Base-by-base conservation (phyloP, 2,329 filamentous ascomycete genomes). In the Monilinia aucupariae region DNA sequence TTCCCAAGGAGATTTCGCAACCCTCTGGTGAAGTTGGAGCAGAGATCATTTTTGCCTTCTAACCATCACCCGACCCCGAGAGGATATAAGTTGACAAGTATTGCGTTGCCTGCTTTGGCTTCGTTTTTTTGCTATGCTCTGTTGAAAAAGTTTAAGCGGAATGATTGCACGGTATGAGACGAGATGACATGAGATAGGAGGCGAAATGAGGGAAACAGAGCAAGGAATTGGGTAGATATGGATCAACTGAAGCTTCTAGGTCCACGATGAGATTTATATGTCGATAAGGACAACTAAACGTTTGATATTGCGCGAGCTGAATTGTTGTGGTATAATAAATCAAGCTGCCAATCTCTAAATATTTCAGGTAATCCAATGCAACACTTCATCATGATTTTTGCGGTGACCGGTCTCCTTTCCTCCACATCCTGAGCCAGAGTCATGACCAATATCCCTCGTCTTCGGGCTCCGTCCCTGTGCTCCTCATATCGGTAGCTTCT, bases 371-470 rank as follows among this genome's bases (percentile, higher is more conserved):
- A 12, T 48, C 9, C 20, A 15, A 22, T 34, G n/a, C 20, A 51
- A 34, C 15, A 20, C 4, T 47, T 32, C 39, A 22, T 54, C 12
- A 4, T 34, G 8, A 22, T 34, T 12, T 47, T 32, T 32, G 43
- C 4, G 15, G n/a, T 9, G 15, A 17, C 15, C 32, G 15, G 13
- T 10, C 25, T 4, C 12, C n/a, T 50, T 9, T 30, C 32, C 22
- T 30, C n/a, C 25, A 15, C 30, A 39, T 10, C 22, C 17, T 20
- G 6, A 20, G 37, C 17, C 15, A 30, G 27, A 41, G 27, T 51
- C 64, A 68, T n/a, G 65, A 67, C 58, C 62, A 69, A 60, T 69
- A 69, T 9, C 69, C 65, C 53, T 69, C 68, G 53, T 70, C 68
- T 51, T 68, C 65, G 12, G 48, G 51, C 12, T 65, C 59, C 13